phyloP scores from a whole-genome alignment of 75 land plant species.

The Ceratopteris richardii region DNA sequence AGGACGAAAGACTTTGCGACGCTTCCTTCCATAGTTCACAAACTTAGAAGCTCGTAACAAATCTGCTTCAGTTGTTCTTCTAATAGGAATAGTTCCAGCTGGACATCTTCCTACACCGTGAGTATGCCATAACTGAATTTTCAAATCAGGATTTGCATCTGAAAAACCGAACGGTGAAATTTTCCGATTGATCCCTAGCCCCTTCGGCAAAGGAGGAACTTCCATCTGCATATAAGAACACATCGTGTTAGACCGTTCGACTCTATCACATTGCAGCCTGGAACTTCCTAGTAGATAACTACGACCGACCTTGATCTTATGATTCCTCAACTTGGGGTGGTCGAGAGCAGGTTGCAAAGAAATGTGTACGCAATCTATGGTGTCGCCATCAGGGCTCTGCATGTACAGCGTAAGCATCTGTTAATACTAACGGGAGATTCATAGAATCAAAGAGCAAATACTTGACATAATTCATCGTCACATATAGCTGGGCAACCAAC shows the following conservation, averaged over 20 bases:
- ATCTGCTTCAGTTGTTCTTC: constrained; percentile 20
- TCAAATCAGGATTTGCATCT: background rate
- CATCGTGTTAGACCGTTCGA: background rate
- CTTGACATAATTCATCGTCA: too few species aligned
- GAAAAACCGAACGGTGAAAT: background rate
- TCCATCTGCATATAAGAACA: background rate
- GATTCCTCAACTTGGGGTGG: constrained; percentile 20
- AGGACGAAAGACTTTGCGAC: background rate
- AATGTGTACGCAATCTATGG: constrained; percentile 23
- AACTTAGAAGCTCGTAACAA: constrained; percentile 19
- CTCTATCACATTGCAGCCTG: background rate
- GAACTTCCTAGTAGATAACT: too few species aligned
- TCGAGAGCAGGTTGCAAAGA: constrained; percentile 23
- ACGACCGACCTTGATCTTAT: constrained; percentile 14
- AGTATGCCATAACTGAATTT: constrained; percentile 17
- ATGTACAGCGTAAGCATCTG: background rate
- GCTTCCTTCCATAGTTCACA: constrained; percentile 15
- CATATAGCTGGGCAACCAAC: too few species aligned
- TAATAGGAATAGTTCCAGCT: constrained; percentile 22
- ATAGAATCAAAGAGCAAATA: too few species aligned
- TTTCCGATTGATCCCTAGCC: background rate
- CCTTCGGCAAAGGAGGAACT: background rate
- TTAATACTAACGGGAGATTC: too few species aligned
- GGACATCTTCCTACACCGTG: constrained; percentile 23
- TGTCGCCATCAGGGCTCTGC: constrained; percentile 31